Conservation (phyloP, 2,329 filamentous ascomycete species). For the Fusarium hainanense region DNA sequence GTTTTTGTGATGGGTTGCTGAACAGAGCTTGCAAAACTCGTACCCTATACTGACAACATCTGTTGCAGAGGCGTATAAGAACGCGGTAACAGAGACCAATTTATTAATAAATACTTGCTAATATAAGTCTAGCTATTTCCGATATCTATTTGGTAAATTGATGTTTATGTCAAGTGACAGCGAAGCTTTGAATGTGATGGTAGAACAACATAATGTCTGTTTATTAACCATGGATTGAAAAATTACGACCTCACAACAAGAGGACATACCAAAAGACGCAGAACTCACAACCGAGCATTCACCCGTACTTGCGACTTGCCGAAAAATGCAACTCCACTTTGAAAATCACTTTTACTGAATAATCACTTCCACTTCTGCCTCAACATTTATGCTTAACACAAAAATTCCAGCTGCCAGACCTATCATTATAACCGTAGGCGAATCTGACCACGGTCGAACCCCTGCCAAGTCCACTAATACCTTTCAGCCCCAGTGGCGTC, state of each 20-base stretch:
- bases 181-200: too few species aligned
- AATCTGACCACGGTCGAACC: accelerated
- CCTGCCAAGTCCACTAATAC: background rate
- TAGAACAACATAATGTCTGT: too few species aligned
- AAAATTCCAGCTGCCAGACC: background rate
- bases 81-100: background rate
- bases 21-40: background rate
- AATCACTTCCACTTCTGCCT: background rate
- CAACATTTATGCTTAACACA: background rate
- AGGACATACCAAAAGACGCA: too few species aligned
- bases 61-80: background rate
- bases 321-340: background rate
- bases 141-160: accelerated
- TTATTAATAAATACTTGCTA: background rate
- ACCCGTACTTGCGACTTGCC: too few species aligned
- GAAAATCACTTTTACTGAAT: background rate
- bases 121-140: accelerated
- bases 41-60: background rate
- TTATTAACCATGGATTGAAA: too few species aligned
- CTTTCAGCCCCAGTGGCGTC: background rate
- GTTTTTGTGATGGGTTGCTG: background rate
- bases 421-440: background rate
- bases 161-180: too few species aligned
- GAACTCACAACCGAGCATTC: too few species aligned
- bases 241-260: too few species aligned